Percentiles rank a stretch among this genome's conserved stretches.
Evolutionary conservation across 2,329 filamentous ascomycete species (phyloP).

Genomic region (Tolypocladium tropicale): DNA sequence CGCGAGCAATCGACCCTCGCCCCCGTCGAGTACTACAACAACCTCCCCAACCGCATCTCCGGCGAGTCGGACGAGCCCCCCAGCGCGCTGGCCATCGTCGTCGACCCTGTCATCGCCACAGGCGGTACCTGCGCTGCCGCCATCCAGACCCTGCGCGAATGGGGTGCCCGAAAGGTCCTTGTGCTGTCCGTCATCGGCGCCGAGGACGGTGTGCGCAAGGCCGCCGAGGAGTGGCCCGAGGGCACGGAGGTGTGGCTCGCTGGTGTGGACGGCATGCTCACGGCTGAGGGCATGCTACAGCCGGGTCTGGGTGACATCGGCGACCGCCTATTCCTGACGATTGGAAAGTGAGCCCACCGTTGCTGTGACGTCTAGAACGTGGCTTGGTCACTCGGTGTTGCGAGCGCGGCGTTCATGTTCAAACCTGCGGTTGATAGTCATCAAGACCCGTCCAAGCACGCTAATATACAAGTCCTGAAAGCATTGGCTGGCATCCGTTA

Average conservation of each 20-base stretch:
- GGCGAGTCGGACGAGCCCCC: slow-evolving; percentile 20
- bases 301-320: slow-evolving; percentile 86
- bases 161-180: slow-evolving; percentile 77
- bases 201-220: slow-evolving; percentile 56
- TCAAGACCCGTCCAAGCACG: background rate
- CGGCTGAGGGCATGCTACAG: slow-evolving; percentile 78
- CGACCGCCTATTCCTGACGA: slow-evolving; percentile 78
- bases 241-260: slow-evolving; percentile 74
- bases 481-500: background rate
- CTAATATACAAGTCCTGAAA: background rate
- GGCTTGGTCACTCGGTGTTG: background rate
- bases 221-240: slow-evolving; percentile 69
- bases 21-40: slow-evolving; percentile 97
- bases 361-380: background rate
- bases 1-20: slow-evolving; percentile 79
- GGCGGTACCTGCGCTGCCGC: slow-evolving; percentile 83
- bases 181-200: slow-evolving; percentile 69
- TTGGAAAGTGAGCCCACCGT: slow-evolving; percentile 7
- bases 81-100: slow-evolving; percentile 61
- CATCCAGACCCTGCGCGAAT: slow-evolving; percentile 80
- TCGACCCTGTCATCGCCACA: slow-evolving; percentile 90
- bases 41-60: slow-evolving; percentile 65
- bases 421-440: background rate
- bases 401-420: background rate
- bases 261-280: slow-evolving; percentile 64